phyloP scores from a whole-genome alignment of 2,329 filamentous ascomycete species.

The Teratosphaeriaceae sp. region DNA sequence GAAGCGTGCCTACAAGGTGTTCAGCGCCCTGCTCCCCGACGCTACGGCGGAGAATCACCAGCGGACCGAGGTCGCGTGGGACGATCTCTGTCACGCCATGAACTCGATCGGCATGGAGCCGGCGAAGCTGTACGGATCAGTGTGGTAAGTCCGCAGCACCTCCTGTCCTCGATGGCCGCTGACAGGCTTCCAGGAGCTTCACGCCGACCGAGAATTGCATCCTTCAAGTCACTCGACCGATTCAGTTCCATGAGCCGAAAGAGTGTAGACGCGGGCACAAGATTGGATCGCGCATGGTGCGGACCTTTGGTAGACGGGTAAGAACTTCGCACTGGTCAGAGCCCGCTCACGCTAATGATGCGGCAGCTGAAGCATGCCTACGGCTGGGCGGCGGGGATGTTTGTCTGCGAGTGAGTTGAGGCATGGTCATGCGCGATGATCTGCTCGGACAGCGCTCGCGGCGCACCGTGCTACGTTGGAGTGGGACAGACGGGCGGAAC shows the following conservation, averaged over 20 bases:
- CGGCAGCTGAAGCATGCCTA: not conserved
- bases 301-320: conserved; percentile 41
- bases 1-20: conserved; percentile 32
- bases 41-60: conserved; percentile 24
- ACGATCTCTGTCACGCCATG: conserved; percentile 50
- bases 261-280: conserved; percentile 39
- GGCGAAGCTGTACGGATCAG: conserved; percentile 54
- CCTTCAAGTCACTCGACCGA: conserved; percentile 41
- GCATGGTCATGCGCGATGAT: too few species aligned
- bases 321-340: too few species aligned
- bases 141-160: conserved; percentile 41
- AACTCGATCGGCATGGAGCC: conserved; percentile 42
- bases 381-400: not conserved
- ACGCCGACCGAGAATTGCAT: conserved; percentile 11
- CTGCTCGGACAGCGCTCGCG: too few species aligned
- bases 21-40: conserved; percentile 38
- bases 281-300: conserved; percentile 42
- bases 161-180: not conserved
- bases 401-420: not conserved
- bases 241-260: conserved; percentile 58
- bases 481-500: too few species aligned
- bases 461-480: too few species aligned
- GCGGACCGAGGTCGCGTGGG: conserved; percentile 47
- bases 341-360: too few species aligned
- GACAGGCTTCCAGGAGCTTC: conserved; percentile 38